A percentile compares a stretch with the other conserved stretches of the same genome.
Evolutionary conservation across 371 early-diverging fungal genomes (phyloP).

Genomic region (Lichtheimia ramosa): DNA sequence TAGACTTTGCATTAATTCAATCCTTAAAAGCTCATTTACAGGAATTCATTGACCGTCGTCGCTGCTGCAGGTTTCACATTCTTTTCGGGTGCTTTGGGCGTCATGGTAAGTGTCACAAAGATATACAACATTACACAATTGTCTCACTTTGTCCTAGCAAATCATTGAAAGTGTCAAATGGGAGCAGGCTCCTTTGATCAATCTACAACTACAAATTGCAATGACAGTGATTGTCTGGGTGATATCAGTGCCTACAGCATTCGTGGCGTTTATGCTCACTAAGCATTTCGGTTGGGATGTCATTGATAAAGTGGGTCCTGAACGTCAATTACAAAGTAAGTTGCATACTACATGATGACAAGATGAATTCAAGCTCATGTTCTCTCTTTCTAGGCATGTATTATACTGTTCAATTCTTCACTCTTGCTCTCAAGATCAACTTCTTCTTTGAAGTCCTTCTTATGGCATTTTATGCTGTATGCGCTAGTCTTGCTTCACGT

Average conservation of each 20-base stretch:
- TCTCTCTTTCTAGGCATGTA: constrained; percentile 15
- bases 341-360: neutral
- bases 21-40: constrained; percentile 11
- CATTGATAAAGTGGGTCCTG: constrained; percentile 9
- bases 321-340: constrained; percentile 10
- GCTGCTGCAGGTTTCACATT: constrained; percentile 9
- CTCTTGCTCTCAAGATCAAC: constrained; percentile 14
- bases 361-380: neutral
- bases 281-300: constrained; percentile 17
- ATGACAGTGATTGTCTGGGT: constrained; percentile 14
- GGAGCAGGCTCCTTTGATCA: constrained; percentile 3
- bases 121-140: too few species aligned
- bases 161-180: constrained; percentile 14
- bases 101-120: constrained; percentile 13
- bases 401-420: constrained; percentile 15
- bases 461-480: constrained; percentile 11
- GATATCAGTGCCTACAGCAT: constrained; percentile 9
- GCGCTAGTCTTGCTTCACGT: neutral
- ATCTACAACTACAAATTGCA: constrained; percentile 15
- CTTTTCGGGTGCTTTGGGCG: constrained; percentile 18
- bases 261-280: constrained; percentile 10
- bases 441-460: constrained; percentile 18
- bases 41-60: constrained; percentile 17
- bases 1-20: neutral
- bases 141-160: constrained; percentile 1